A percentile compares a stretch with the other conserved stretches of the same genome.
Evolutionary conservation across 2,329 filamentous ascomycete genomes (phyloP).

Genomic region (Fusarium beomiforme): DNA sequence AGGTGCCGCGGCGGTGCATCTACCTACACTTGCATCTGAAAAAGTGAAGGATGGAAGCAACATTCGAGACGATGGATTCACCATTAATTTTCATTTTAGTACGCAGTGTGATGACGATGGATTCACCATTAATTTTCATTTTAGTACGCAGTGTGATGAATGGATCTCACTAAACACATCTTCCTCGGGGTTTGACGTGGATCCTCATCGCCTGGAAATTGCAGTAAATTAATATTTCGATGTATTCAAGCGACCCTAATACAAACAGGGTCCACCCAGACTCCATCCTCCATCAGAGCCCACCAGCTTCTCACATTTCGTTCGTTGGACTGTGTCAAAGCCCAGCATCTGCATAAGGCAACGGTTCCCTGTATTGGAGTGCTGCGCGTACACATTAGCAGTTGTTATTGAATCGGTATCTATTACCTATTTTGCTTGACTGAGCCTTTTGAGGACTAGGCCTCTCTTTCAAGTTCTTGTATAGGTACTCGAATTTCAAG

Average conservation of each 20-base stretch:
- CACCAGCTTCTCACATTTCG: slow-evolving; percentile 24
- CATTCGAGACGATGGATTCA: slow-evolving; percentile 33
- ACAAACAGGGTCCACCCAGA: slow-evolving; percentile 26
- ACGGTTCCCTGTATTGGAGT: slow-evolving; percentile 18
- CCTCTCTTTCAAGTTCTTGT: not conserved
- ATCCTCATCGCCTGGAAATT: slow-evolving; percentile 36
- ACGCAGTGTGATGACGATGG: slow-evolving; percentile 1
- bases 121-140: slow-evolving; percentile 36
- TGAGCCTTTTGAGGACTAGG: not conserved
- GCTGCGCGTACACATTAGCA: not conserved
- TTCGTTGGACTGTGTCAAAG: slow-evolving; percentile 16
- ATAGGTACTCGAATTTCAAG: not conserved
- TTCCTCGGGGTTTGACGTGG: slow-evolving; percentile 18
- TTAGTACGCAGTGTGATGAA: slow-evolving; percentile 1
- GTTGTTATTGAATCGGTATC: slow-evolving; percentile 11
- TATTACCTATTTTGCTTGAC: not conserved
- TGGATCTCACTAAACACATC: slow-evolving; percentile 13
- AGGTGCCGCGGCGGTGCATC: too few species aligned
- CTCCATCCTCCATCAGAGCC: slow-evolving; percentile 25
- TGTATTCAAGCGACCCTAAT: slow-evolving; percentile 35
- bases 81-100: slow-evolving; percentile 34
- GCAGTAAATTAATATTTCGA: slow-evolving; percentile 26
- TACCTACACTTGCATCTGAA: slow-evolving; percentile 4
- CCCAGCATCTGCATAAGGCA: slow-evolving; percentile 11
- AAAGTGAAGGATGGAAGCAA: slow-evolving; percentile 17